Base-by-base conservation (phyloP, 495 filamentous ascomycete genomes). In the Neohortaea acidophila region DNA sequence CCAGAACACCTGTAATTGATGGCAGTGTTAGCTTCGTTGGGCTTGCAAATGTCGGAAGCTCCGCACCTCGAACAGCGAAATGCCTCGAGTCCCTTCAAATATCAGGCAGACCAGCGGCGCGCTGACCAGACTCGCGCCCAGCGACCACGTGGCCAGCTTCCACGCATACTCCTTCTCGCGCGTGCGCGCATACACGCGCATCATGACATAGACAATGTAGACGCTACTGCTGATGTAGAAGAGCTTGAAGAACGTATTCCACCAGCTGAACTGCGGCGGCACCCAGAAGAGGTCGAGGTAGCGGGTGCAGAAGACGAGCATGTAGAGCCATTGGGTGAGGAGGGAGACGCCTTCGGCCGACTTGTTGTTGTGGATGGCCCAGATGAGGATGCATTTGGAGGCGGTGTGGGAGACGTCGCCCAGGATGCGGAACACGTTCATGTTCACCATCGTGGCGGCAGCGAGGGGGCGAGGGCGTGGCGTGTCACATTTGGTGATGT, bases 281-380 rank as follows among this genome's bases (percentile, higher is more conserved):
- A 48, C 43, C 28, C 48, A 52, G 51, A 94, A 78, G 43, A 96
- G 62, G 54, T 94, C 83, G 20, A 85, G 70, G 59, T 97, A 96
- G 33, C 91, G 74, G 10, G 81, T 74, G 38, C 79, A 54, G 62
- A 94, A 97, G 25, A 97, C 87, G 39, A 76, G 45, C 21, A 73
- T 70, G 61, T 97, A 97, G 48, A 97, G 74, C 29, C 73, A 64
- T 58, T 97, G 89, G 0, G 86, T 94, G 43, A 97, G 79, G 47
- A 94, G 73, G n/a, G 86, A 94, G 36, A 96, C 75, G 45, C 86
- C 87, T 70, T 96, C 89, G 18, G 91, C 79, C 55, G 79, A 87
- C 49, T 66, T 67, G 52, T 93, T 92, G 35, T 67, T 66, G 59
- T 94, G 85, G 51, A 97, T 94, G 24, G 86, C 79, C 65, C 74